These are phyloP conservation scores for Hypoxylon fuscum DNA, from an alignment of 495 filamentous ascomycete species.

Conservation along the genomic window DNA sequence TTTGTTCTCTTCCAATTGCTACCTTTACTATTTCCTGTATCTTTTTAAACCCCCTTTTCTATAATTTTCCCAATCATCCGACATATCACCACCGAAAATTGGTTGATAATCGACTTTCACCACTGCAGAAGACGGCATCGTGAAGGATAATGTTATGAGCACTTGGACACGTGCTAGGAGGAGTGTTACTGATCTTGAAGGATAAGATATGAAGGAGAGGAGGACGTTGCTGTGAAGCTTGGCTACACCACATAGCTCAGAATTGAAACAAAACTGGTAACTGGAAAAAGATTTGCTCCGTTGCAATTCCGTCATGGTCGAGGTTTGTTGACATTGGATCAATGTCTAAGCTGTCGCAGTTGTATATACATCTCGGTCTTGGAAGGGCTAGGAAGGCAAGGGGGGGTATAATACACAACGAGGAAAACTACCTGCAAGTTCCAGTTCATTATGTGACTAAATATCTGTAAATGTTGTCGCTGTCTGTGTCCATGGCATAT, in stretches of 20 bases:
- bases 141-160: slow-evolving; percentile 1
- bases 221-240: no score
- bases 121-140: slow-evolving; percentile 1
- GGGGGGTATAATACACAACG: slow-evolving; percentile 44
- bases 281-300: slow-evolving; percentile 15
- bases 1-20: slow-evolving; percentile 35
- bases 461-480: no score
- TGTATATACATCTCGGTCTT: slow-evolving; percentile 26
- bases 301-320: slow-evolving; percentile 9
- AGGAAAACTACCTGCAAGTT: slow-evolving; percentile 18
- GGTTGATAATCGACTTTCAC: slow-evolving; percentile 12
- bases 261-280: no score
- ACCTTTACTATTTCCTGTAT: slow-evolving; percentile 41
- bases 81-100: slow-evolving; percentile 19
- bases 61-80: slow-evolving; percentile 28
- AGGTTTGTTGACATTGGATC: slow-evolving; percentile 12
- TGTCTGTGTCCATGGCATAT: no score
- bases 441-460: no score
- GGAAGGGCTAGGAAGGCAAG: slow-evolving; percentile 35
- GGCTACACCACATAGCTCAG: no score
- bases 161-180: slow-evolving; percentile 10
- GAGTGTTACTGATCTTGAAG: slow-evolving; percentile 24
- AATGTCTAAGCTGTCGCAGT: slow-evolving; percentile 36
- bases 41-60: slow-evolving; percentile 37
- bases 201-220: slow-evolving; percentile 24